These are phyloP conservation scores for Exophiala oligosperma DNA, from an alignment of 2,329 filamentous ascomycete species.

Conservation along the genomic window DNA sequence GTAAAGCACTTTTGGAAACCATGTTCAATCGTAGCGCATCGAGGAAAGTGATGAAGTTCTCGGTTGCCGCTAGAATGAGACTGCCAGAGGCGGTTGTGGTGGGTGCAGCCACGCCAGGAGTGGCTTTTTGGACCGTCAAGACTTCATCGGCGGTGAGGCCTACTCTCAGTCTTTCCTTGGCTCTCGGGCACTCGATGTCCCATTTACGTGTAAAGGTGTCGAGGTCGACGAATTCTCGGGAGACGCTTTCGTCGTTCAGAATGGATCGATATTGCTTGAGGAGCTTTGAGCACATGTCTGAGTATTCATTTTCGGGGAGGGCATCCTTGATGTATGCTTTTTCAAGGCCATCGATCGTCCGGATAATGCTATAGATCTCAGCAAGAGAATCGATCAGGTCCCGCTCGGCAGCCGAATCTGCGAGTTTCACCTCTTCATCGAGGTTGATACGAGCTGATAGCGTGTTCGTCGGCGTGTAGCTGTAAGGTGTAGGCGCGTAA, in stretches of 20 bases:
- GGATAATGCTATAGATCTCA: slow-evolving; percentile 95
- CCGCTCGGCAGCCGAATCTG: slow-evolving; percentile 80
- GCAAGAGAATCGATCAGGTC: slow-evolving; percentile 94
- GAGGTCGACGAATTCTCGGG: slow-evolving; percentile 80
- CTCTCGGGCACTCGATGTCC: slow-evolving; percentile 92
- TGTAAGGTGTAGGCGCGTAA: slow-evolving; percentile 87
- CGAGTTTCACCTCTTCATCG: slow-evolving; percentile 93
- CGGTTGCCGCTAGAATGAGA: slow-evolving; percentile 84
- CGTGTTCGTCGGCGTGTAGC: slow-evolving; percentile 82
- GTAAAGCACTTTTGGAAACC: slow-evolving; percentile 92
- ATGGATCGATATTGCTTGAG: slow-evolving; percentile 97
- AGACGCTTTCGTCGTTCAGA: slow-evolving; percentile 84
- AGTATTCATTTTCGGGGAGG: slow-evolving; percentile 87
- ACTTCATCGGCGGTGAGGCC: slow-evolving; percentile 71
- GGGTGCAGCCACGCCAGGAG: slow-evolving; percentile 33
- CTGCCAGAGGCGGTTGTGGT: slow-evolving; percentile 49
- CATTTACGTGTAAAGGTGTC: slow-evolving; percentile 90
- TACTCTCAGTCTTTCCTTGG: slow-evolving; percentile 87
- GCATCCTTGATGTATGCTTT: slow-evolving; percentile 97
- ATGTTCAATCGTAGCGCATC: slow-evolving; percentile 92
- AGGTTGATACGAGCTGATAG: slow-evolving; percentile 89
- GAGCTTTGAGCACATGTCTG: slow-evolving; percentile 89
- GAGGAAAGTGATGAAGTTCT: slow-evolving; percentile 98
- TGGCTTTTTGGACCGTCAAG: slow-evolving; percentile 39
- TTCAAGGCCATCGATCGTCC: slow-evolving; percentile 92